These are phyloP conservation scores for Fusarium mundagurra DNA, from an alignment of 2,329 filamentous ascomycete genomes.

Conservation along the genomic window DNA sequence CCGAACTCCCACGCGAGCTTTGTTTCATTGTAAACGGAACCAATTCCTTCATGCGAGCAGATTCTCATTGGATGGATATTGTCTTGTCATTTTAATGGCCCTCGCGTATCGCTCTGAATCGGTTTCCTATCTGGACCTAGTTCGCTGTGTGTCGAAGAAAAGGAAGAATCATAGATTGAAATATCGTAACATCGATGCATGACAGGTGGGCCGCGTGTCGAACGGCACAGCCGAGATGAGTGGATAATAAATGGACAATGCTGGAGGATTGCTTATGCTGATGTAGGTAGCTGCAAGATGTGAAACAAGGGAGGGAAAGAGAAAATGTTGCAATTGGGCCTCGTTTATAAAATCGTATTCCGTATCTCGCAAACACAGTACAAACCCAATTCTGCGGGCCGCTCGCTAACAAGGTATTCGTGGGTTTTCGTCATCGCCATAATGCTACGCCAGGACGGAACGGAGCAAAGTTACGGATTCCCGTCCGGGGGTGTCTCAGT, in stretches of 20 bases:
- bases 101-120: conserved; percentile 3
- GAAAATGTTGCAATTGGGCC: conserved; percentile 10
- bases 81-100: neutral
- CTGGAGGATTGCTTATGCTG: neutral
- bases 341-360: conserved; percentile 8
- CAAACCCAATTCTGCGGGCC: conserved; percentile 11
- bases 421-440: neutral
- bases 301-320: neutral
- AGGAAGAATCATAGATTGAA: conserved; percentile 23
- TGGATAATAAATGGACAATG: neutral
- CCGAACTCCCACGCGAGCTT: conserved; percentile 8
- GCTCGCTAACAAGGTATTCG: neutral
- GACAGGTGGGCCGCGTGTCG: neutral
- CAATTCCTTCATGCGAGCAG: neutral
- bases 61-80: neutral
- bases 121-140: neutral
- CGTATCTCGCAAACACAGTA: conserved; percentile 13
- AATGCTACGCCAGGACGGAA: conserved; percentile 3
- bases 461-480: neutral
- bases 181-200: neutral
- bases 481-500: neutral
- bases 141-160: neutral
- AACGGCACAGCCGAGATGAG: neutral
- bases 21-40: neutral
- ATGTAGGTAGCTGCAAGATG: neutral